phyloP scores from a whole-genome alignment of 2,329 filamentous ascomycete genomes.

The Cadophora gregata region DNA sequence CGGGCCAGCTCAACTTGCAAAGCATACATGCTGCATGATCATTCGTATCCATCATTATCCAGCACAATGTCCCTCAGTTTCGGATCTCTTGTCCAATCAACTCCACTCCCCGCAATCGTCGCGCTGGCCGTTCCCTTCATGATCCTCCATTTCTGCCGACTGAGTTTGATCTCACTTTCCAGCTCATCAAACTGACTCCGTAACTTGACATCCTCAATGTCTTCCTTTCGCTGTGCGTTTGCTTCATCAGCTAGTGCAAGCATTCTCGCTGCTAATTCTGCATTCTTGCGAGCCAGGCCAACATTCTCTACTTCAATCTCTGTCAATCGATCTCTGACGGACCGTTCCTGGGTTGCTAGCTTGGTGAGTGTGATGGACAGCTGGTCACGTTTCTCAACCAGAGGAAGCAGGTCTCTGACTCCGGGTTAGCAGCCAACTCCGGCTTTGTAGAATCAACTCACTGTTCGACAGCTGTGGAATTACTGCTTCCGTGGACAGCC shows the following conservation, averaged over 20 bases:
- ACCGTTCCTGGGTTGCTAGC: slow-evolving; percentile 59
- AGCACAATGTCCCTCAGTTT: slow-evolving; percentile 73
- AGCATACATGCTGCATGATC: background rate
- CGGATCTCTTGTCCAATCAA: slow-evolving; percentile 79
- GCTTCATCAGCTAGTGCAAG: slow-evolving; percentile 66
- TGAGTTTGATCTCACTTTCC: slow-evolving; percentile 64
- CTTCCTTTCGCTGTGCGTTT: slow-evolving; percentile 57
- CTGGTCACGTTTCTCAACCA: slow-evolving; percentile 70
- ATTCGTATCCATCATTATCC: slow-evolving; percentile 58
- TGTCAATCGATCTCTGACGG: slow-evolving; percentile 58
- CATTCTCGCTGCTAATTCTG: slow-evolving; percentile 65
- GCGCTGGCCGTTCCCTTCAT: slow-evolving; percentile 82
- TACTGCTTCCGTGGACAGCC: slow-evolving; percentile 72
- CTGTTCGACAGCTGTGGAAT: slow-evolving; percentile 72
- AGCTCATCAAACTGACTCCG: slow-evolving; percentile 62
- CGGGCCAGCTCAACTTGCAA: background rate
- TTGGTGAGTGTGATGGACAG: slow-evolving; percentile 68
- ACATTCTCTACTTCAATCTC: slow-evolving; percentile 64
- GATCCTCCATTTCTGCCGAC: slow-evolving; percentile 71
- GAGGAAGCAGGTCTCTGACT: slow-evolving; percentile 58
- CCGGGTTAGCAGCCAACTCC: background rate
- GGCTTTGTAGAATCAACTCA: slow-evolving; percentile 46
- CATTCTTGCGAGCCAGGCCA: slow-evolving; percentile 63
- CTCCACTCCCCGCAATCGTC: slow-evolving; percentile 78
- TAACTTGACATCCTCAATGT: slow-evolving; percentile 58